Evolutionary conservation across 1,139 yeast genomes (phyloP), one percentile per base, ranked within the genome.

Genomic region (Debaryomyces coudertii): DNA sequence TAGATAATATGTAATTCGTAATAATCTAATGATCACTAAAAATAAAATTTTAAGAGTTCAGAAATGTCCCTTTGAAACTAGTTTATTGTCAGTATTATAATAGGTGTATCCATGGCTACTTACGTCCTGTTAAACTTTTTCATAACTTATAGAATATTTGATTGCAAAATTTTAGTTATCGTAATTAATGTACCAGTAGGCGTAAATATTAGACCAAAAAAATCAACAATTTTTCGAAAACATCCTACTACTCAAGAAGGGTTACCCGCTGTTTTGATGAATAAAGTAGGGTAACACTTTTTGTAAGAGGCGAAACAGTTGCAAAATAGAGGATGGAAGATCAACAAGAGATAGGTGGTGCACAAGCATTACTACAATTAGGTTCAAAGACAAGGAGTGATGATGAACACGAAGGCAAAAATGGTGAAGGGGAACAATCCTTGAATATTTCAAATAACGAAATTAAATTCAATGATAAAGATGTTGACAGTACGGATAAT

Each of bases 311-410:
- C 12, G 15, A 31, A 44, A 24, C 40, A 40, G 52, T 40, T 50
- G 53, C 53, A 53, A 48, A 52, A 45, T 30, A 16, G 33, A 40
- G 29, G 11, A 68, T 69, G 73, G 66, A 69, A 47, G 57, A 63
- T 44, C 74, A 67, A 51, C 74, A 63, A 52, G 76, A 72, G 52
- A 64, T 73, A 25, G 78, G 77, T 14, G 78, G 79, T 9, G 79
- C 79, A 15, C 76, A 71, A 48, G 79, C 78, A 7, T 64, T 74
- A 33, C 66, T 74, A 16, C 77, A 65, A 62, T 56, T 74, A 7
- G 77, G 78, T 9, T 60, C 70, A 16, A 69, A 70, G 46, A 54
- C 50, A 33, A 64, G 61, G 41, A 60, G 54, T 27, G 62, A 56
- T 8, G 58, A 57, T 8, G 60, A 54, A 27, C 49, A 47, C 30